Evolutionary conservation across 1,139 yeast species (phyloP).

Genomic region (Eremothecium cymbalariae): DNA sequence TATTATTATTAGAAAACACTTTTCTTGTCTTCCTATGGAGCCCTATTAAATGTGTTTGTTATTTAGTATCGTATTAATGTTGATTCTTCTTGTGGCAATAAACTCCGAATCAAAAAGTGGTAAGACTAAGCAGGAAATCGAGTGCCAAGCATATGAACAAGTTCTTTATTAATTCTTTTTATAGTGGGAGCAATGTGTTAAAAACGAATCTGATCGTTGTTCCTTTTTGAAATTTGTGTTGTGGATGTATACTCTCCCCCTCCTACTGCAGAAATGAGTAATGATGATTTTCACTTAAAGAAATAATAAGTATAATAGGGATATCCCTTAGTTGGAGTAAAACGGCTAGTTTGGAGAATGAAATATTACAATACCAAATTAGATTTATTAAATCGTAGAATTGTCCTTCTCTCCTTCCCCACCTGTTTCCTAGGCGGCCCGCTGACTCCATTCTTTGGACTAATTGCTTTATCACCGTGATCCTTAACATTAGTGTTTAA

Average conservation of each 20-base stretch:
- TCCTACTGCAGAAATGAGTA: constrained; percentile 1
- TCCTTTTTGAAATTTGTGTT: constrained; percentile 3
- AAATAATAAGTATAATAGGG: constrained; percentile 1
- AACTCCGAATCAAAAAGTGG: constrained; percentile 2
- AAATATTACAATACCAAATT: no score
- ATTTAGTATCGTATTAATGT: constrained; percentile 7
- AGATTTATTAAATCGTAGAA: no score
- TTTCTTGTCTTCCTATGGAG: constrained; percentile 7
- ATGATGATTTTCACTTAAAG: no score
- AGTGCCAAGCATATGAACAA: constrained; percentile 4
- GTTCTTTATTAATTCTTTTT: constrained; percentile 1
- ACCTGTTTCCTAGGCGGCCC: no score
- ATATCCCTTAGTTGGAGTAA: neutral
- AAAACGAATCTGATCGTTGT: constrained; percentile 1
- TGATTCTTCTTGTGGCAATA: constrained; percentile 6
- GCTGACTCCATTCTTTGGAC: no score
- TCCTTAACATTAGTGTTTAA: no score
- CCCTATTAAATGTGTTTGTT: constrained; percentile 6
- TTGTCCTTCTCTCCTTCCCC: no score
- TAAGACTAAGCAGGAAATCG: constrained; percentile 1
- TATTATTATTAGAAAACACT: constrained; percentile 7
- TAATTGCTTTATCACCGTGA: no score
- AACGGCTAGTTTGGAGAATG: no score
- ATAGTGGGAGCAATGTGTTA: constrained; percentile 4
- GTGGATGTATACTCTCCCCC: constrained; percentile 2